Evolutionary conservation across 2,329 filamentous ascomycete genomes (phyloP), one percentile per base, ranked within the genome.

Genomic region (Hypoxylon sp.): DNA sequence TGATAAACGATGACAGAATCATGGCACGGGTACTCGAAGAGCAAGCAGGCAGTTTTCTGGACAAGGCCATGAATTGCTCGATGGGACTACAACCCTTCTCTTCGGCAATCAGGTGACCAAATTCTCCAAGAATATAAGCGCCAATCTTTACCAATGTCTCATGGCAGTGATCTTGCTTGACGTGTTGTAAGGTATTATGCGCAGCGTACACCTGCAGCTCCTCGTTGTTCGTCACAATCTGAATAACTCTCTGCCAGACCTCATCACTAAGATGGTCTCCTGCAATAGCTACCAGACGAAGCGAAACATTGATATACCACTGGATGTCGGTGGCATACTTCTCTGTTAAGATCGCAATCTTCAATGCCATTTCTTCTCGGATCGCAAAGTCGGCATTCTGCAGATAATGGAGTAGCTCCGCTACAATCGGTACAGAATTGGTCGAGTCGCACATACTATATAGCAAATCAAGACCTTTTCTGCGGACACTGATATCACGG

Each of bases 371-470:
- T 80, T 99, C 96, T 82, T 99, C 97, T 70, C 97, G 90, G 75
- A 99, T 98, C 4, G 95, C 95, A 80, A 97, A 99, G 80, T 99
- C 96, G 52, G 96, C 96, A 62, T 94, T 97, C 77, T 98, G 95
- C 8, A 99, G 87, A 80, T 98, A 98, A 73, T 95, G 93, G 58
- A 99, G 83, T 55, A 99, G 89, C 82, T 99, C 96, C 67, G 92
- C 92, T 42, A 99, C 96, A 72, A 99, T 97, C 9, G 93, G 91
- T 71, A 93, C 92, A 6, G 96, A 94, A 80, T 99, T 99, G n/a
- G 91, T 91, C 35, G 92, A 89, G 81, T 99, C 96, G 80, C 97
- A 99, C 96, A 99, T 99, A 88, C 96, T 99, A 87, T 99, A 99
- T 35, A 99, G 87, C 62, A 99, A 83, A 81, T 99, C 97, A 52